phyloP scores from a whole-genome alignment of 1,284 basidiomycete species.

The Tylopilus orsonianus region DNA sequence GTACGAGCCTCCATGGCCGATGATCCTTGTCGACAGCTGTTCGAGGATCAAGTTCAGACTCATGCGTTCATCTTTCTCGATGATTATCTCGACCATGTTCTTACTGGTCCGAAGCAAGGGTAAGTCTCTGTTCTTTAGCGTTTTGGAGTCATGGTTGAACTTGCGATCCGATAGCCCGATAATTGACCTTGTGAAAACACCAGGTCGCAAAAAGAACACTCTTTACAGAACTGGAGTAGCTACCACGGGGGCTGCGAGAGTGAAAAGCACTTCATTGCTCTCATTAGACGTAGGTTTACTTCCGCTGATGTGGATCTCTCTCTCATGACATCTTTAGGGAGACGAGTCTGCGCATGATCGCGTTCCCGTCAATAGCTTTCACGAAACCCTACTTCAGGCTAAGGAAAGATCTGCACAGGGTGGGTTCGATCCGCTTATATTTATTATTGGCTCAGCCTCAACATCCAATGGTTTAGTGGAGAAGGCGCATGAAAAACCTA shows the following conservation, averaged over 20 bases:
- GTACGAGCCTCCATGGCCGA: conserved; percentile 67
- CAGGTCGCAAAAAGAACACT: conserved; percentile 63
- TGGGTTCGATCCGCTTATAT: not conserved
- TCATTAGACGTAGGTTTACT: conserved; percentile 46
- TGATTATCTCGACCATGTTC: conserved; percentile 71
- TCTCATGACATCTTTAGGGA: conserved; percentile 30
- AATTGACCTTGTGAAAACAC: conserved; percentile 81
- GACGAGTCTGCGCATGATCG: conserved; percentile 40
- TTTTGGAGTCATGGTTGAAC: not conserved
- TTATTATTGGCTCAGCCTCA: not conserved
- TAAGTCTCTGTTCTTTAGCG: conserved; percentile 26
- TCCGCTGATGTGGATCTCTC: not conserved
- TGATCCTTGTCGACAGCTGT: conserved; percentile 66
- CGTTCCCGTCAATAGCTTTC: conserved; percentile 47
- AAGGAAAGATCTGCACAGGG: conserved; percentile 29
- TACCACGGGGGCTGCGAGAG: conserved; percentile 43
- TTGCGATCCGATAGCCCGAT: conserved; percentile 48
- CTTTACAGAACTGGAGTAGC: conserved; percentile 49
- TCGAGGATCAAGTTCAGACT: conserved; percentile 70
- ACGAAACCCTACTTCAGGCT: conserved; percentile 47
- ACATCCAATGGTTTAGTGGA: not conserved
- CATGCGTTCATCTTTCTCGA: conserved; percentile 77
- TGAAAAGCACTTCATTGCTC: conserved; percentile 40
- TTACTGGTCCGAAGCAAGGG: conserved; percentile 65
- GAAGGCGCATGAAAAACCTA: not conserved